Evolutionary conservation across 805 yeast genomes (phyloP), one percentile per base, ranked within the genome.

Genomic region (Pichia deserticola): DNA sequence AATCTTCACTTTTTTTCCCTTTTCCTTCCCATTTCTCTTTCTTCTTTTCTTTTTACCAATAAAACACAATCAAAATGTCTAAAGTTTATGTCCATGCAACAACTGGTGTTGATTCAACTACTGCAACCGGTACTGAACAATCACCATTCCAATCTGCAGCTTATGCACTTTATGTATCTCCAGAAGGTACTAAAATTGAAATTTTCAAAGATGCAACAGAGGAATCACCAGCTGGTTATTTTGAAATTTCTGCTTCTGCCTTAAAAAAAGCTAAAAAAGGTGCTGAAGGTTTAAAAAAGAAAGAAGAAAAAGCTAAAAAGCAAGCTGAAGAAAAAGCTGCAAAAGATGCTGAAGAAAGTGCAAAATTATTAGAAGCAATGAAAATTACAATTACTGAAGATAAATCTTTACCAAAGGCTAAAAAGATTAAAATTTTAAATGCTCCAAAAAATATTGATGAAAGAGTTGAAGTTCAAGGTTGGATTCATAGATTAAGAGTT

Each of bases 241-340:
- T 72, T 57, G 92, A 85, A 60, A 90, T 95, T 63, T 75, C 89
- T 15, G 89, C 96, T 5, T 82, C 95, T 47, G 97, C 96, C 7
- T 72, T 92, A 64, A 93, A 93, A 73, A 93, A 92, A 72, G 97
- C 98, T 60, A 88, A 87, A 69, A 93, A 93, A 68, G 97, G 96
- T 52, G 93, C 86, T 50, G 97, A 90, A 35, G 92, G 95, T 5
- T 73, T 93, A 55, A 88, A 80, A 70, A 92, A 90, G 73, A 86
- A 83, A 68, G 78, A 74, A 47, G 89, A 82, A 54, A 85, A 84
- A 71, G 79, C 78, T 43, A 79, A 78, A 56, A 72, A 75, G 57
- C 80, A 76, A 36, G 82, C 81, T 57, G 71, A 68, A 57, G 71
- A 75, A 55, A 67, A 71, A 57, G 70, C 77, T 44, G 72, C 75